Base-by-base conservation (phyloP, 2,329 filamentous ascomycete species). In the Calonectria ilicicola region DNA sequence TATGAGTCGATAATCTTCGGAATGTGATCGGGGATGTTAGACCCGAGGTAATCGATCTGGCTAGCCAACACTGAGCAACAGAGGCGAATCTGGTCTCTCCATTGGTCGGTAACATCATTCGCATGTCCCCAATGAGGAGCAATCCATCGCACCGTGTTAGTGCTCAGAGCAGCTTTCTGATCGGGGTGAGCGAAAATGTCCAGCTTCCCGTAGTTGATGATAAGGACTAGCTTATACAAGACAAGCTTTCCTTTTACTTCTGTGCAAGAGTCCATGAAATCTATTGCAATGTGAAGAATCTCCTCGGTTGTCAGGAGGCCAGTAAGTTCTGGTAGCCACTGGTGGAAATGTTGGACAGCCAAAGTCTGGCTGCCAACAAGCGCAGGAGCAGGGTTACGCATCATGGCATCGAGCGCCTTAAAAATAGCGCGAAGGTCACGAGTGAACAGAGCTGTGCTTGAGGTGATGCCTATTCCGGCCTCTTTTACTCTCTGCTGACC, bases 301-400 rank as follows among this genome's bases (percentile, higher is more conserved):
- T 98, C 96, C 78, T 95, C 93, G 0, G 93, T 92, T 5, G 90
- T 91, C 80, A 98, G 89, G 44, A 97, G 88, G 2, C 93, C 91
- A 0, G 91, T 89, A 12, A 99, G 90, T 81, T 98, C 96, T 0
- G 97, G 96, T n/a, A 99, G 87, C 97, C 97, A 99, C 0, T 94
- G 94, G 81, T 98, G 96, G 82, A 98, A 98, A 82, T 98, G 95
- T 83, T 99, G 97, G 15, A 98, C 95, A 2, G 97, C 92, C 63
- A 99, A 87, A 0, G 97, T 98, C 84, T 99, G 98, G 75, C 94
- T 98, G 40, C 97, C 97, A 17, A 98, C 94, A 27, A 98, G 87
- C 21, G 96, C 92, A 0, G 97, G 94, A 2, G 95, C 94, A 2
- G 92, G 89, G 82, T 95, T 98, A 72, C 93, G 92, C 95, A 99